These are phyloP conservation scores for Tulasnella sp. DNA, from an alignment of 768 basidiomycete genomes.

Conservation along the genomic window DNA sequence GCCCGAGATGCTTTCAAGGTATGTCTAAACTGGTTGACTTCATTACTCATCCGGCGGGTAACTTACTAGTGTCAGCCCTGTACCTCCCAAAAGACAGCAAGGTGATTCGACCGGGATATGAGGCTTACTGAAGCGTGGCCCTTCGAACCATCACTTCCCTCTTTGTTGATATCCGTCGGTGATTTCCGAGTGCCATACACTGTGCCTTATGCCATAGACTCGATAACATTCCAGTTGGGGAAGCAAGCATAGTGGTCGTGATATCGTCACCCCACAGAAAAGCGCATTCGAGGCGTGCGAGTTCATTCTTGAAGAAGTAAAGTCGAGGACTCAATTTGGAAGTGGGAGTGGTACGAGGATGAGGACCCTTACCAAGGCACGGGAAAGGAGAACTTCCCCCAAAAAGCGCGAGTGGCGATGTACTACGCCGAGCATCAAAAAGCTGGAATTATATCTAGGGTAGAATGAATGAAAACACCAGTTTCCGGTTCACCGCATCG, in stretches of 20 bases:
- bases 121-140: conserved; percentile 79
- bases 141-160: conserved; percentile 67
- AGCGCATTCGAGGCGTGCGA: conserved; percentile 82
- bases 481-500: conserved; percentile 45
- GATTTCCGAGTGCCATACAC: conserved; percentile 48
- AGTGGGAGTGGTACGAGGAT: conserved; percentile 83
- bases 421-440: neutral
- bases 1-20: conserved; percentile 89
- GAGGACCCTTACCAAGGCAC: conserved; percentile 45
- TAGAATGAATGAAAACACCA: neutral
- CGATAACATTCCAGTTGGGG: conserved; percentile 54
- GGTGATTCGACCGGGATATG: conserved; percentile 77
- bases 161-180: conserved; percentile 1
- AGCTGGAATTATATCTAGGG: neutral
- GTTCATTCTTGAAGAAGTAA: conserved; percentile 82
- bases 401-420: neutral
- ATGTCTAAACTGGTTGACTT: neutral
- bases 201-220: conserved; percentile 76
- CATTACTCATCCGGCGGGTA: neutral
- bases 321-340: conserved; percentile 88
- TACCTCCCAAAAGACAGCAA: conserved; percentile 55
- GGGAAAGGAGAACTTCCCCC: conserved; percentile 32
- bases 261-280: conserved; percentile 83
- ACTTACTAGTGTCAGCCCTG: neutral
- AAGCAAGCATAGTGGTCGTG: conserved; percentile 82